phyloP scores from a whole-genome alignment of 2,329 filamentous ascomycete genomes.

The Ceratocystis huliohia region DNA sequence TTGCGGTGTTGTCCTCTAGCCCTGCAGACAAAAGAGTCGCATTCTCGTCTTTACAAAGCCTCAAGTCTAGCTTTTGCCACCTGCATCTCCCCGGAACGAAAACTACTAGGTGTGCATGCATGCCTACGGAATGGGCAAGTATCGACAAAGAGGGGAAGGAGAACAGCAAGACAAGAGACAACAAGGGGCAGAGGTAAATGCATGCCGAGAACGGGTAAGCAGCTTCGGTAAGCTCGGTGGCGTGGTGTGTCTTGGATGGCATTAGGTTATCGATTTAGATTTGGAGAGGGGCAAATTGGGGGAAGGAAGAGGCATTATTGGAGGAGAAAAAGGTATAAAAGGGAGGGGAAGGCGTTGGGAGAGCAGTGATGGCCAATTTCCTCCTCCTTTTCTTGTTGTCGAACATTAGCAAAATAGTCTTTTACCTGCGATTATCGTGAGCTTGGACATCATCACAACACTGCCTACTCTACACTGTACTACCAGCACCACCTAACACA shows the following conservation, averaged over 20 bases:
- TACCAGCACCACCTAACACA: neutral
- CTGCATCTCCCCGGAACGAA: too few species aligned
- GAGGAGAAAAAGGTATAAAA: neutral
- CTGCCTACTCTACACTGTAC: too few species aligned
- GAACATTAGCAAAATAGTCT: too few species aligned
- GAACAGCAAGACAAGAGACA: neutral
- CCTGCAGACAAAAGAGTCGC: neutral
- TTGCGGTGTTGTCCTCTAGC: neutral
- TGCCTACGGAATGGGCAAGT: neutral
- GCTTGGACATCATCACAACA: too few species aligned
- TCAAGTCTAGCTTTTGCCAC: too few species aligned
- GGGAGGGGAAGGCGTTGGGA: neutral
- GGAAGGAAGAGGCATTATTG: neutral
- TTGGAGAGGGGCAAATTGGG: constrained; percentile 8
- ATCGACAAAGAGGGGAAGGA: neutral
- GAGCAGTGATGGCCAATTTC: too few species aligned
- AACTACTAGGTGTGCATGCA: neutral
- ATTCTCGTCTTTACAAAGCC: neutral
- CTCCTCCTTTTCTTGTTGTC: too few species aligned
- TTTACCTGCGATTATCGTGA: neutral
- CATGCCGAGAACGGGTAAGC: neutral
- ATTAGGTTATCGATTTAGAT: neutral
- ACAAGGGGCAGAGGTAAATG: neutral
- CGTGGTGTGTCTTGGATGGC: neutral
- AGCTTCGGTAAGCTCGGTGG: neutral